Percentiles rank a stretch among this genome's conserved stretches.
Evolutionary conservation across 2,329 filamentous ascomycete species (phyloP).

Genomic region (Byssochlamys sp.): DNA sequence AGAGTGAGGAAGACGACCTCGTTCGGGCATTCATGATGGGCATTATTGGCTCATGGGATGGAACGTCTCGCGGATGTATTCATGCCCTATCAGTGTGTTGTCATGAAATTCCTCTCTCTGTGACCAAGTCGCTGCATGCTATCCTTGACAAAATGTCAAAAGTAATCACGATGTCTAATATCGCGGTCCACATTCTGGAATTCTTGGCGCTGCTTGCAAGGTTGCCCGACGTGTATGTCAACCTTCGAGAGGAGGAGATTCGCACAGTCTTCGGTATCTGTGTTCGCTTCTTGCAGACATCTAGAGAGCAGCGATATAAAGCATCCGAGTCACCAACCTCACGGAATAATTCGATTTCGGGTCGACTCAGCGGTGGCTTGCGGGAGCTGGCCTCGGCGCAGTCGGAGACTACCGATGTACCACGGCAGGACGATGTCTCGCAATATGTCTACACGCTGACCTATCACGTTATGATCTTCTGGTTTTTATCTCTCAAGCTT

Average conservation of each 20-base stretch:
- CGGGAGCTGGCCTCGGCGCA: conserved; percentile 31
- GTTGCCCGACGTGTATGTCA: conserved; percentile 72
- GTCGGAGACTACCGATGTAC: conserved; percentile 24
- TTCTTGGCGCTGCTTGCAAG: conserved; percentile 85
- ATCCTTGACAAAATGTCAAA: conserved; percentile 90
- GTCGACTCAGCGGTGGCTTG: conserved; percentile 36
- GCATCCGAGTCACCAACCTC: conserved; percentile 19
- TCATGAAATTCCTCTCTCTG: conserved; percentile 80
- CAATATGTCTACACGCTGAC: conserved; percentile 90
- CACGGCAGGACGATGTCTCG: conserved; percentile 63
- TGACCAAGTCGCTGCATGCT: conserved; percentile 72
- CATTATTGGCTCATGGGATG: conserved; percentile 66
- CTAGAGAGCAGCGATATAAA: conserved; percentile 50
- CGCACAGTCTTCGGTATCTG: conserved; percentile 91
- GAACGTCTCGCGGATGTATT: conserved; percentile 84
- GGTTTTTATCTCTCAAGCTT: conserved; percentile 85
- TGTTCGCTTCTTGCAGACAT: conserved; percentile 84
- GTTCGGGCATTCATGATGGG: conserved; percentile 78
- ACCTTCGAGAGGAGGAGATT: conserved; percentile 84
- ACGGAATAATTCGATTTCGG: conserved; percentile 25
- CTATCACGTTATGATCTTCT: conserved; percentile 91
- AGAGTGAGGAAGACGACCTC: conserved; percentile 78
- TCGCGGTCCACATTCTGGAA: conserved; percentile 89
- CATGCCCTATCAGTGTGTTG: conserved; percentile 91
- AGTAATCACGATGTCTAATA: conserved; percentile 84